phyloP scores from a whole-genome alignment of 2,329 filamentous ascomycete genomes.

The Diaporthe destruens region DNA sequence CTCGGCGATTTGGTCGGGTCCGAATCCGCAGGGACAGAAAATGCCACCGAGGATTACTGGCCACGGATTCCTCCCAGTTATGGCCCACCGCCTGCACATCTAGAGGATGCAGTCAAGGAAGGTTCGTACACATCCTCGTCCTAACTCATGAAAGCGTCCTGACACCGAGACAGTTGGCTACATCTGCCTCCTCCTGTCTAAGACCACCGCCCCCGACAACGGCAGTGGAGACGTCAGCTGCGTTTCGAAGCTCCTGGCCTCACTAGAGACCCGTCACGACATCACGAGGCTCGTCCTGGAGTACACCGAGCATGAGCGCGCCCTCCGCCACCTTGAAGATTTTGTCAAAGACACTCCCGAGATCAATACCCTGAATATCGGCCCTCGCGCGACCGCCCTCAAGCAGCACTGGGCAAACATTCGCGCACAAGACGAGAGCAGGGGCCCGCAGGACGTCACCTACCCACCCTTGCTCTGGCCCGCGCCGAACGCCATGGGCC shows the following conservation, averaged over 20 bases:
- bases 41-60: neutral
- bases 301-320: neutral
- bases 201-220: neutral
- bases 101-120: constrained; percentile 4
- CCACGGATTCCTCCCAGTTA: neutral
- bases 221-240: neutral
- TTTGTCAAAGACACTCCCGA: neutral
- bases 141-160: neutral
- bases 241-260: neutral
- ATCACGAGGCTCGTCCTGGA: neutral
- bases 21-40: neutral
- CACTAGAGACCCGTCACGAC: constrained; percentile 4
- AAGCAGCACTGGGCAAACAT: neutral
- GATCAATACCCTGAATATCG: neutral
- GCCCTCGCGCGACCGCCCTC: neutral
- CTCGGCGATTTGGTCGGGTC: constrained; percentile 7
- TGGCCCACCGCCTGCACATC: neutral
- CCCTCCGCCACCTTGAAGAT: neutral
- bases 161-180: constrained; percentile 2
- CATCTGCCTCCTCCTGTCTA: neutral
- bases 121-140: neutral
- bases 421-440: too few relatives aligned
- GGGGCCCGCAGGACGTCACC: neutral
- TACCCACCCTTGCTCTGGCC: neutral
- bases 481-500: neutral